Evolutionary conservation across 352 stramenopile genomes (phyloP), one percentile per base, ranked within the genome.

Genomic region (Phytophthora boehmeriae): DNA sequence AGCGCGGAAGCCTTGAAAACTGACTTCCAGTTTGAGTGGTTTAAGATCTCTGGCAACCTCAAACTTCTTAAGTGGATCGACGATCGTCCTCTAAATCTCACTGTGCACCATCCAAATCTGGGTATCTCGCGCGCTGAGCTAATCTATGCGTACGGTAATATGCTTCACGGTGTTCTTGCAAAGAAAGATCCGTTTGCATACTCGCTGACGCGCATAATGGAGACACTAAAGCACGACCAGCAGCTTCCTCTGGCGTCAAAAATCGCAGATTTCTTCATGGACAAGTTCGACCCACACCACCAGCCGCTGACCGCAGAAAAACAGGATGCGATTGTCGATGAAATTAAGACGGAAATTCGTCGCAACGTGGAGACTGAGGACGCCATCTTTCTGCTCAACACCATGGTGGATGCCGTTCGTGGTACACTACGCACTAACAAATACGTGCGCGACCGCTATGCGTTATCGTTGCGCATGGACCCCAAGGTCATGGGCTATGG

Each of bases 191-290:
- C 95, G 8, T 96, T 98, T 50, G 89, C 92, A 36, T 99, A 98
- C 80, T 98, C 88, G 51, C 85, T 98, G 48, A 92, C 85, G 58
- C 96, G 96, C 59, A 98, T 98, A 59, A 80, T 96, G 46, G 87
- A 97, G 51, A 96, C 94, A 32, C 75, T 99, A 13, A 92, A 96
- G 48, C 88, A 98, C 51, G 78, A 88, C 36, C 83, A 96, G 63
- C 86, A 97, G 62, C 73, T 98, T 54, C 83, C 84, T 17, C 73
- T 98, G 53, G 93, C 96, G 5, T 86, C 88, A 16, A 81, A 78
- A 27, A 98, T 99, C 54, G 89, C 94, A n/a, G 93, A 99, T 76
- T 89, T 99, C 38, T 99, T 99, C 76, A 71, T 98, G 65, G 76
- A 92, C 17, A 90, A 90, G 57, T 94, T 94, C 34, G 85, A 94